Conservation (phyloP, 331 rosid species). For the Rhamnella rubrinervis region DNA sequence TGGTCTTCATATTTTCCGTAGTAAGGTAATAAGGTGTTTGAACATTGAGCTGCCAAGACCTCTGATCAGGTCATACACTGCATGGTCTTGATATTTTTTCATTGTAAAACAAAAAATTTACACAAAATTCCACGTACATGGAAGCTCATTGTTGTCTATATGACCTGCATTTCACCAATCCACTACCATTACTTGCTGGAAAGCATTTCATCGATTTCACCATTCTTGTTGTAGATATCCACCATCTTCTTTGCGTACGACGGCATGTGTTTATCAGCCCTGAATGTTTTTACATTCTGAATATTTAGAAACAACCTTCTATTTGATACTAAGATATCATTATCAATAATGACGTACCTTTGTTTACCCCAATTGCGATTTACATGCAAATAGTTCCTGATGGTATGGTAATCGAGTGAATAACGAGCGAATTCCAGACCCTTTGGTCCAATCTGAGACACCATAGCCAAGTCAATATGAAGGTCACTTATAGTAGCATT, state of each 20-base stretch:
- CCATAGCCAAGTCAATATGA: slow-evolving; percentile 22
- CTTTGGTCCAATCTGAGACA: slow-evolving; percentile 82
- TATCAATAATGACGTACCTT: slow-evolving; percentile 47
- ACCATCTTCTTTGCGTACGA: slow-evolving; percentile 82
- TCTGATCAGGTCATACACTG: too few species aligned
- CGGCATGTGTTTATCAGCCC: slow-evolving; percentile 87
- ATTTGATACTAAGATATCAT: background rate
- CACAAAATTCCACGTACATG: slow-evolving; percentile 12
- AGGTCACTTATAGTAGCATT: background rate
- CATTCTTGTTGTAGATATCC: slow-evolving; percentile 80
- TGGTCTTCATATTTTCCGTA: too few species aligned
- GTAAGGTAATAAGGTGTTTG: too few species aligned
- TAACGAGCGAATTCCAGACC: slow-evolving; percentile 95
- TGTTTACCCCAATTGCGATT: slow-evolving; percentile 89
- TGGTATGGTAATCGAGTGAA: slow-evolving; percentile 96
- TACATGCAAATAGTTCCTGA: slow-evolving; percentile 75
- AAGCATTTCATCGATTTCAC: slow-evolving; percentile 74
- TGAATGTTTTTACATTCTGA: slow-evolving; percentile 42
- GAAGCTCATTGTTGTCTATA: slow-evolving; percentile 17
- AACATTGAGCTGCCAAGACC: too few species aligned
- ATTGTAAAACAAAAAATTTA: background rate
- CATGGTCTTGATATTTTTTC: background rate
- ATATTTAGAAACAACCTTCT: slow-evolving; percentile 13
- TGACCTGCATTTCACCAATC: slow-evolving; percentile 12
- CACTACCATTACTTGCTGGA: slow-evolving; percentile 45